These are phyloP conservation scores for Heracleum sosnowskyi DNA, from an alignment of 129 eudicot species.

Conservation along the genomic window DNA sequence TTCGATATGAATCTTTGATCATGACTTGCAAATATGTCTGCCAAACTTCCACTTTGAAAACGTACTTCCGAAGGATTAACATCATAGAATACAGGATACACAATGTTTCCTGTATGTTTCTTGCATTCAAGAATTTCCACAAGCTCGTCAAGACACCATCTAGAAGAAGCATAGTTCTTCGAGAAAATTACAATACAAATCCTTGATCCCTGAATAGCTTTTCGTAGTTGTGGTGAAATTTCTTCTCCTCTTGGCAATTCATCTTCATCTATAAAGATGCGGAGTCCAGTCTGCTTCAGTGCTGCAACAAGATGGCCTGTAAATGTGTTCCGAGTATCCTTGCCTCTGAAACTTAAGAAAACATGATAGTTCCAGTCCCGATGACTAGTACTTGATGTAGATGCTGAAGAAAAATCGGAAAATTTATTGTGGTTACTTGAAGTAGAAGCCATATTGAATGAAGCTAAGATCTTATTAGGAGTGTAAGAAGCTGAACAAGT, in stretches of 20 bases:
- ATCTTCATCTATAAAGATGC: too few species aligned
- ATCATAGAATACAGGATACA: background rate
- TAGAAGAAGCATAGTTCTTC: too few species aligned
- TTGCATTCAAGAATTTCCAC: background rate
- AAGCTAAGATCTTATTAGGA: background rate
- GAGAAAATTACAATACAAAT: too few species aligned
- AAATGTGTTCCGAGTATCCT: background rate
- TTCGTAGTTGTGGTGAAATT: background rate
- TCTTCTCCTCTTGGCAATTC: too few species aligned
- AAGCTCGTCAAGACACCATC: too few species aligned
- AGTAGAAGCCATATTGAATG: background rate
- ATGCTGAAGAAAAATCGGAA: background rate
- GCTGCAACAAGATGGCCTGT: background rate
- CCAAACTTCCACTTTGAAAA: too few species aligned
- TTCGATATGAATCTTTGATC: too few species aligned
- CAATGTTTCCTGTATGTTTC: background rate
- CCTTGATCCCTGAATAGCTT: too few species aligned
- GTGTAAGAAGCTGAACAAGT: background rate
- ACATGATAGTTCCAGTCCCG: background rate
- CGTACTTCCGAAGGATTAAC: too few species aligned
- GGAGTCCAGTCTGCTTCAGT: too few species aligned
- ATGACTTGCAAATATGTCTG: too few species aligned
- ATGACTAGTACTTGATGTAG: background rate
- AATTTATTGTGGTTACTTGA: background rate
- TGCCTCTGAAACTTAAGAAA: background rate